Base-by-base conservation (phyloP, 1,139 yeast genomes). In the Zhuliangozyma blackwelliae region DNA sequence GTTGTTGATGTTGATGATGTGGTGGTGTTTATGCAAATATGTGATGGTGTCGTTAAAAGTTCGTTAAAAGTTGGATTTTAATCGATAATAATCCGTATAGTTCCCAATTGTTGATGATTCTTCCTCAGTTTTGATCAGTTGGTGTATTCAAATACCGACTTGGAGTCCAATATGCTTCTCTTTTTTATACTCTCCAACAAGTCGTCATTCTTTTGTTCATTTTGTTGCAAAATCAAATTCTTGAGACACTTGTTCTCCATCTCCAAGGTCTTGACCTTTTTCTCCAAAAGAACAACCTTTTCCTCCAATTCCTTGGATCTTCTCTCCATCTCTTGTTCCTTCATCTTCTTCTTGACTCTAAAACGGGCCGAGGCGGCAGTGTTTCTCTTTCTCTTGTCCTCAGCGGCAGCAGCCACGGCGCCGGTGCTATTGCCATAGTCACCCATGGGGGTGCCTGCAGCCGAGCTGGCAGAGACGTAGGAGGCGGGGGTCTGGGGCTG, bases 161-260 rank as follows among this genome's bases (percentile, higher is more conserved):
- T 50, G n/a, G 62, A 55, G 38, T 55, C 63, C 41, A 54, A 43
- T 25, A 59, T 59, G 25, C 72, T 63, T 50, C 71, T 63, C 50
- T 62, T 63, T 50, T 68, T 70, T 44, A 70, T 69, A 34, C 50
- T 49, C 43, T 68, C 72, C 45, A 70, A 59, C 40, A 69, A 57
- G 39, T 65, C 66, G 31, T 53, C 49, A 49, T 66, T 65, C 48
- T 65, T 63, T 40, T 65, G 59, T 47, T 73, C 78, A 49, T 66
- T 69, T 52, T 73, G 72, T 49, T 74, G 72, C 34, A 72, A 57
- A 21, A 76, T 67, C 47, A 76, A 56, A 45, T 65, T 68, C 52
- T 68, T 71, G 41, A 75, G 69, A 63, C 92, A 72, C 52, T 78
- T 77, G 66, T 88, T 88, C 61, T 88, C 96, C 83, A 84, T 80